These are phyloP conservation scores for Tetraselmis striata DNA, from an alignment of 139 green algal genomes.

Conservation along the genomic window DNA sequence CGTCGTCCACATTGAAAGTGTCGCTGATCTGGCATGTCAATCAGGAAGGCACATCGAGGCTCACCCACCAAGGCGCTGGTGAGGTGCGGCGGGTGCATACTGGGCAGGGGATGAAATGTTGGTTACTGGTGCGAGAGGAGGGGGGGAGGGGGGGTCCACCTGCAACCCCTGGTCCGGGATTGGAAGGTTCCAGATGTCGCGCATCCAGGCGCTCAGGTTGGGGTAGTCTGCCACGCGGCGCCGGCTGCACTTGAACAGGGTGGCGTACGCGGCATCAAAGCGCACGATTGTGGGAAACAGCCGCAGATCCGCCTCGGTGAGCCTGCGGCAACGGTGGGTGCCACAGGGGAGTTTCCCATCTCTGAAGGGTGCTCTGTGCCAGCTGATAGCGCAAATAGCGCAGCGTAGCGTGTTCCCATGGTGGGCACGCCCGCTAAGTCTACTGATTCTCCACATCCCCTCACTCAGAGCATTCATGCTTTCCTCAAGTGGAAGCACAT, in stretches of 20 bases:
- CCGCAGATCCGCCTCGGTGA: slow-evolving; percentile 79
- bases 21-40: slow-evolving; percentile 39
- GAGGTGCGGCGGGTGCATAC: no score
- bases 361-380: no score
- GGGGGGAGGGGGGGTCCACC: slow-evolving; percentile 18
- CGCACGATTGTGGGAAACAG: slow-evolving; percentile 76
- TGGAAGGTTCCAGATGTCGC: slow-evolving; percentile 69
- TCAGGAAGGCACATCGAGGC: no score
- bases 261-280: slow-evolving; percentile 73
- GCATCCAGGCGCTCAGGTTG: slow-evolving; percentile 69
- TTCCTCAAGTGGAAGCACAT: no score
- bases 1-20: slow-evolving; percentile 74
- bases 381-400: no score
- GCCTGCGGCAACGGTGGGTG: slow-evolving; percentile 30
- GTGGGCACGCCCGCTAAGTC: no score
- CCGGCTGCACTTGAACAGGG: slow-evolving; percentile 81
- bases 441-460: no score
- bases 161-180: slow-evolving; percentile 35
- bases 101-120: no score
- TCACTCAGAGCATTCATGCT: no score
- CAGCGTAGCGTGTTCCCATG: no score
- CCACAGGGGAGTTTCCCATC: no score
- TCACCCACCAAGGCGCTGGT: no score
- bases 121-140: not conserved
- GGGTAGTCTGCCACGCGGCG: slow-evolving; percentile 66